Conservation (phyloP, 768 basidiomycete species). For the Pholiota molesta region DNA sequence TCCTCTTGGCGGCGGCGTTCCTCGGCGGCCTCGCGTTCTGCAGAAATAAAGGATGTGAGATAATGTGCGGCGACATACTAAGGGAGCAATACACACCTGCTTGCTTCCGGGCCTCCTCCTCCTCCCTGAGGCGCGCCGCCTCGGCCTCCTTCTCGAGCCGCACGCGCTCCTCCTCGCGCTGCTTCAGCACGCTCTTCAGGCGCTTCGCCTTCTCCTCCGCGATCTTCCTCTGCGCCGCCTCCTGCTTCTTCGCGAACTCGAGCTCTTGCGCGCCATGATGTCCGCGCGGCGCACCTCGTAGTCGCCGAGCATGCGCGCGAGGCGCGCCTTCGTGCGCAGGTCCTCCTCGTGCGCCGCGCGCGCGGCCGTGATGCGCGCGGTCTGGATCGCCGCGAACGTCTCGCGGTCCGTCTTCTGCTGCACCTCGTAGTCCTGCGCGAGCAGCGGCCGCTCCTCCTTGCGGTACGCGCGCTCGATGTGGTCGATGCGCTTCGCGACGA, state of each 20-base stretch:
- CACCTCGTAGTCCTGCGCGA: slow-evolving; percentile 81
- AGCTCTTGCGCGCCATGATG: slow-evolving; percentile 59
- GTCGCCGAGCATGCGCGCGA: slow-evolving; percentile 75
- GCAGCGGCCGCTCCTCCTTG: slow-evolving; percentile 87
- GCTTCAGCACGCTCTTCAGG: slow-evolving; percentile 55
- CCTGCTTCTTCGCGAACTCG: slow-evolving; percentile 67
- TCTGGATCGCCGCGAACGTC: slow-evolving; percentile 66
- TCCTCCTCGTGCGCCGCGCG: slow-evolving; percentile 63
- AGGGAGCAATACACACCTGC: slow-evolving; percentile 46
- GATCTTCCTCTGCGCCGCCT: slow-evolving; percentile 66
- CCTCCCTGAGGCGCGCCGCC: slow-evolving; percentile 49
- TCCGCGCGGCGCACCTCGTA: slow-evolving; percentile 55
- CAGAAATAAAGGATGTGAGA: slow-evolving; percentile 2
- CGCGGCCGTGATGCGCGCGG: slow-evolving; percentile 56
- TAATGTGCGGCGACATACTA: no score
- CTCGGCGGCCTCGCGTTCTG: slow-evolving; percentile 61
- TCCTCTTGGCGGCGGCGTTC: slow-evolving; percentile 49
- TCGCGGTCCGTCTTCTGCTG: slow-evolving; percentile 81
- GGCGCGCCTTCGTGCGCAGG: slow-evolving; percentile 72
- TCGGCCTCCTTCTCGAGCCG: slow-evolving; percentile 52
- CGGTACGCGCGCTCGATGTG: slow-evolving; percentile 95
- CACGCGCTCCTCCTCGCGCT: slow-evolving; percentile 58
- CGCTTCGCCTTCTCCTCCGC: slow-evolving; percentile 85
- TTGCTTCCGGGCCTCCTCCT: slow-evolving; percentile 51
- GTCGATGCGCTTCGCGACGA: slow-evolving; percentile 88